Evolutionary conservation across 306 rosid species (phyloP).

Genomic region (Pachyrhizus erosus): DNA sequence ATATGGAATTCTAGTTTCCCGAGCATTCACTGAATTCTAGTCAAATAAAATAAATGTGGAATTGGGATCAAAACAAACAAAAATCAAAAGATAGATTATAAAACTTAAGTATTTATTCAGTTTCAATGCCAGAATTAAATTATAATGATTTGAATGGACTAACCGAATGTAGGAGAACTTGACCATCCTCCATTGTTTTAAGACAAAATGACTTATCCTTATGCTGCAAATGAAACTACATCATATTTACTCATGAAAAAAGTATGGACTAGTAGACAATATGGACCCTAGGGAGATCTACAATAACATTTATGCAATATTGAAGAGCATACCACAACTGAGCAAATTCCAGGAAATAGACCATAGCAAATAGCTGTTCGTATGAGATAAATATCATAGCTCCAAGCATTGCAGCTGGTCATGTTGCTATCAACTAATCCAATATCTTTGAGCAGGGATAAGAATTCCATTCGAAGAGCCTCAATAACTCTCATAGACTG

Average conservation of each 20-base stretch:
- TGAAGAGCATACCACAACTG: slow-evolving; percentile 73
- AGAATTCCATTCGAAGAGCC: slow-evolving; percentile 82
- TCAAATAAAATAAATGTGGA: slow-evolving; percentile 42
- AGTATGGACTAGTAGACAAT: slow-evolving; percentile 1
- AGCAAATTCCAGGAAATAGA: slow-evolving; percentile 91
- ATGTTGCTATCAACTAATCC: slow-evolving; percentile 75
- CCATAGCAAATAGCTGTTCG: slow-evolving; percentile 90
- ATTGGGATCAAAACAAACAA: slow-evolving; percentile 18
- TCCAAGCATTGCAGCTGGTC: slow-evolving; percentile 65
- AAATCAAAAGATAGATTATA: slow-evolving; percentile 15
- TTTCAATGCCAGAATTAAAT: slow-evolving; percentile 35
- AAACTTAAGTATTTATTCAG: slow-evolving; percentile 8
- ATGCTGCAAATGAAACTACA: slow-evolving; percentile 63
- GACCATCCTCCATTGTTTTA: slow-evolving; percentile 98
- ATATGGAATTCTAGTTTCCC: slow-evolving; percentile 85
- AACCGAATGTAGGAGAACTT: slow-evolving; percentile 86
- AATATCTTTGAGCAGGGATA: slow-evolving; percentile 73
- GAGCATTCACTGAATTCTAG: slow-evolving; percentile 93
- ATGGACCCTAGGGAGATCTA: background rate
- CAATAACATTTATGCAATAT: background rate
- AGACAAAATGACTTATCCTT: slow-evolving; percentile 85
- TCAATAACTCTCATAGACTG: slow-evolving; percentile 96
- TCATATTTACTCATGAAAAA: slow-evolving; percentile 26
- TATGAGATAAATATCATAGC: slow-evolving; percentile 73
- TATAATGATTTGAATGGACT: slow-evolving; percentile 39